Evolutionary conservation across 163 green algal genomes (phyloP).

Genomic region (Scenedesmus sp.): DNA sequence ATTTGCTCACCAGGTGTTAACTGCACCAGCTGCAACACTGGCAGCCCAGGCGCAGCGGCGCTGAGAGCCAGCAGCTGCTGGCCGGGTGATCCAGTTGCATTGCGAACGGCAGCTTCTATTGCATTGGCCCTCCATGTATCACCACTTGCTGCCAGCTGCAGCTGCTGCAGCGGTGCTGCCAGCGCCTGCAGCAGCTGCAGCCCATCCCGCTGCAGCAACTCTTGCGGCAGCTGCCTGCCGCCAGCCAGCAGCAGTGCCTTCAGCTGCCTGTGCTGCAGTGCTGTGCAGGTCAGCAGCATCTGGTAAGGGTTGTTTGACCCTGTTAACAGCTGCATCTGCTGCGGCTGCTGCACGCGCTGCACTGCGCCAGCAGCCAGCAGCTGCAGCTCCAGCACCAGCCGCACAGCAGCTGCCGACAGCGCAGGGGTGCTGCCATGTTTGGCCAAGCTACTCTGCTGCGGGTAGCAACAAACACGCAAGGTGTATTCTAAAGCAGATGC

Average conservation of each 20-base stretch:
- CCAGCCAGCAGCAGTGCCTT: not conserved
- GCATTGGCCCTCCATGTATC: no score
- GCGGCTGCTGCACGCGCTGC: not conserved
- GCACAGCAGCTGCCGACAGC: not conserved
- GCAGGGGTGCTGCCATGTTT: no score
- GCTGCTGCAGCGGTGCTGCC: not conserved
- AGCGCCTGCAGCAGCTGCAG: not conserved
- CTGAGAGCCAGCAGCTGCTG: no score
- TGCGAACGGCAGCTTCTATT: no score
- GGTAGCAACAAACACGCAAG: no score
- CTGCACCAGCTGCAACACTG: no score
- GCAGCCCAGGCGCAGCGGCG: no score
- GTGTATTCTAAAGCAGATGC: not conserved
- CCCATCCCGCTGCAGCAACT: not conserved
- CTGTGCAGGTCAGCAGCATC: not conserved
- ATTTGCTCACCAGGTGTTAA: no score
- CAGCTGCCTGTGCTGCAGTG: not conserved
- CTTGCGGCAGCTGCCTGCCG: not conserved
- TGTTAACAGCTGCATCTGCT: not conserved
- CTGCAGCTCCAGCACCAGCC: conserved; percentile 7
- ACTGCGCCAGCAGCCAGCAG: not conserved
- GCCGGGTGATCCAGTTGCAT: no score
- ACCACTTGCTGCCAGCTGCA: not conserved
- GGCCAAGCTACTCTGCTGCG: no score
- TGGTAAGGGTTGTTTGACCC: no score